Evolutionary conservation across 2,329 filamentous ascomycete genomes (phyloP), one percentile per base, ranked within the genome.

Genomic region (Dryadomyces sulphureus): DNA sequence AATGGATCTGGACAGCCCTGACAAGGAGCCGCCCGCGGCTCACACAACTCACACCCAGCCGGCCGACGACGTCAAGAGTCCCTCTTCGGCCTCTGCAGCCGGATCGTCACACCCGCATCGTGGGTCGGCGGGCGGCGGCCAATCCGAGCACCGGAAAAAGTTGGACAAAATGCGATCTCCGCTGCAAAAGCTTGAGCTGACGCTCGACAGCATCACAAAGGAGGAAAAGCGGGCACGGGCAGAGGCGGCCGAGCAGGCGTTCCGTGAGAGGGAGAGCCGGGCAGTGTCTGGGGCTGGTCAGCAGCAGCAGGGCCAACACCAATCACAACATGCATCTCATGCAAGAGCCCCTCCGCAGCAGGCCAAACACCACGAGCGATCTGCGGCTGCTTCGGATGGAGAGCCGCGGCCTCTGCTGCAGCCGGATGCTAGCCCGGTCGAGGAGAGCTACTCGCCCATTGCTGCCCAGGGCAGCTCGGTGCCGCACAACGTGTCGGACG

Each of bases 131-230:
- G 43, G 49, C 54, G 50, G 41, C 47, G 47, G 52, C 57, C 54
- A 53, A 49, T 45, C 61, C 45, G 64, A 66, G 53, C 65, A 69
- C 53, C 65, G 68, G 47, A 74, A 67, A 68, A 68, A 71, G 66
- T 79, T 84, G 64, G 84, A 90, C 57, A 73, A 81, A 48, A 83
- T 93, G 60, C 79, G 84, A 56, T 96, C 90, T 52, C 92, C 93
- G 45, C 72, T 98, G 45, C 90, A 98, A 63, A 92, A 82, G 67
- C 75, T 98, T 54, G 90, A 98, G 67, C 77, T 85, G 57, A 92
- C 86, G 56, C 73, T 96, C 57, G 84, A 83, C 62, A 88, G 84
- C 64, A 90, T 95, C 62, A 94, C 84, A 61, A 96, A 95, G 62
- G 89, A 95, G 64, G 89, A 95, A 63, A 93, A 94, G 62, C 76